A percentile compares a stretch with the other conserved stretches of the same genome.
Conservation (phyloP, 108 stramenopile genomes). For the Skeletonema marinoi region DNA sequence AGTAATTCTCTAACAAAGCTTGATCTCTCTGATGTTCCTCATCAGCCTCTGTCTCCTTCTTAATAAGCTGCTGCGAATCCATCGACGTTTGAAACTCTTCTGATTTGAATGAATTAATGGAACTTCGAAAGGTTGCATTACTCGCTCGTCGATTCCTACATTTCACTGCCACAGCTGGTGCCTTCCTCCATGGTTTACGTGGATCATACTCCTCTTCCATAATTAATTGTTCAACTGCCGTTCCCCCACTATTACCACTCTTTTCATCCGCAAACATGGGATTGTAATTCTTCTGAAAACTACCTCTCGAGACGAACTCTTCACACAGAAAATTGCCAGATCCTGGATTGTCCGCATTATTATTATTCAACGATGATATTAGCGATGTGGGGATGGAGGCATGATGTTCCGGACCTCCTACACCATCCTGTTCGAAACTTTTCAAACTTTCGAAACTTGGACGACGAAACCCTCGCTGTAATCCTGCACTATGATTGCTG, state of each 20-base stretch:
- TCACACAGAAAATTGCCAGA: not conserved
- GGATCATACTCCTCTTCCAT: slow-evolving; percentile 15
- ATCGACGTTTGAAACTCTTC: not conserved
- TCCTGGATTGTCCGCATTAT: not conserved
- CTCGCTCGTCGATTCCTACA: not conserved
- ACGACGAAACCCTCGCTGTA: not conserved
- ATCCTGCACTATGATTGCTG: not conserved
- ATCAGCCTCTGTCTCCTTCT: not conserved
- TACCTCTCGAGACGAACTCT: not conserved
- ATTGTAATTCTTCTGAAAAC: not conserved
- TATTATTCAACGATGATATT: not conserved
- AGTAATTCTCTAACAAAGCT: too few relatives aligned
- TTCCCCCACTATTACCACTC: not conserved
- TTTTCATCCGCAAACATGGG: not conserved
- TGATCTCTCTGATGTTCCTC: not conserved
- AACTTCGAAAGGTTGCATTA: not conserved
- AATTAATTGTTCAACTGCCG: not conserved
- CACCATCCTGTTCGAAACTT: not conserved
- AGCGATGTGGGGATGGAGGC: not conserved
- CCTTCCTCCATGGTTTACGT: slow-evolving; percentile 20
- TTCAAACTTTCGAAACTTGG: not conserved
- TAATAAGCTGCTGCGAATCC: not conserved
- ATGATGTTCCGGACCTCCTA: not conserved
- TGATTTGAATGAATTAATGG: not conserved
- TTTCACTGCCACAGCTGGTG: not conserved